Evolutionary conservation across 2,329 filamentous ascomycete species (phyloP), one percentile per base, ranked within the genome.

Genomic region (Fusarium sororula): DNA sequence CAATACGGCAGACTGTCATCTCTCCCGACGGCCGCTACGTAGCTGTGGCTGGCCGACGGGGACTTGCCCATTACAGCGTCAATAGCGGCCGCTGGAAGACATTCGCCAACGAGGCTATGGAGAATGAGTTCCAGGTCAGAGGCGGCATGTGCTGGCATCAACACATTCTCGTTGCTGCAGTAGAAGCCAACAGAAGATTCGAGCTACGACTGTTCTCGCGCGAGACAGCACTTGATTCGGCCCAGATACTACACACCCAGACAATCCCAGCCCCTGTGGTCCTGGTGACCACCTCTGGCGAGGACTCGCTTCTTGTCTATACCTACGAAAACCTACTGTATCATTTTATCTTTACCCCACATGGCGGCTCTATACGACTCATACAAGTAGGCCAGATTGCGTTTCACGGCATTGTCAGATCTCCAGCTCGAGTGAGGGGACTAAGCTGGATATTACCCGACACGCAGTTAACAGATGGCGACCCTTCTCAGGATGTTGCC

Each of bases 101-200:
- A 0, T 99, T 99, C 81, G 89, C 92, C 55, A 94, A 95, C 77
- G 89, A 91, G 32, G 90, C 89, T 37, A 89, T 92, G 79, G 96
- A 98, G 82, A 95, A 95, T 77, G 94, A 95, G 72, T 99, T 99
- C 80, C 91, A 94, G 30, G 94, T 99, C 20, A 89, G 95, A 72
- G 96, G 96, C 55, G 96, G 96, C 12, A 98, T 99, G 95, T 98
- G 96, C 81, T 99, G 96, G 96, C 95, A 97, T 80, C 95, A 97
- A 75, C 96, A 99, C 82, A 93, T 98, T 38, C 87, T 99, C 24
- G 94, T 98, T 63, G 95, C 95, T 44, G 95, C 96, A 8, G 92
- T 98, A n/a, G 96, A 99, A 82, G 91, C 90, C 61, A 93, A 93
- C 75, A 90, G 91, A 74, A 91, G 91, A 28, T 95, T 95, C 78